Percentiles rank a stretch among this genome's conserved stretches.
These are phyloP conservation scores for Alternaria arbusti DNA, from an alignment of 2,329 filamentous ascomycete species.

Conservation along the genomic window DNA sequence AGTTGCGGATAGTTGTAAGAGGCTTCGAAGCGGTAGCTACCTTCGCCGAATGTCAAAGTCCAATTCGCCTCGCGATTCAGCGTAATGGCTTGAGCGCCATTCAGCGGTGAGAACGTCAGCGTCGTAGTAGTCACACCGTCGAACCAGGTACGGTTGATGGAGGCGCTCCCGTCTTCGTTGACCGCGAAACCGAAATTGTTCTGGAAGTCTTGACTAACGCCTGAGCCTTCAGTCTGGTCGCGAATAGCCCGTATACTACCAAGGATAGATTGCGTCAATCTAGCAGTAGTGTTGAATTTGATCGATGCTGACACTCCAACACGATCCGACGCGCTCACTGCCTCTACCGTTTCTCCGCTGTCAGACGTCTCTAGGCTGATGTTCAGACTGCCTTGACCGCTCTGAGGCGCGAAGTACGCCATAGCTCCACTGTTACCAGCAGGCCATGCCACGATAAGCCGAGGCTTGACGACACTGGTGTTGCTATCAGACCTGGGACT, in stretches of 20 bases:
- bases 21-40: constrained; percentile 64
- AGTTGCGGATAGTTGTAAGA: constrained; percentile 69
- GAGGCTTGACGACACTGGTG: constrained; percentile 61
- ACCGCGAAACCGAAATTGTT: constrained; percentile 56
- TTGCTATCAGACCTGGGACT: constrained; percentile 62
- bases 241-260: constrained; percentile 69
- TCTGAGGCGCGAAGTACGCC: constrained; percentile 62
- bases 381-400: constrained; percentile 61
- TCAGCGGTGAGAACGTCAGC: constrained; percentile 53
- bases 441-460: constrained; percentile 68
- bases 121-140: constrained; percentile 66
- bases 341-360: constrained; percentile 53
- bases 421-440: constrained; percentile 68
- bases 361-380: constrained; percentile 60
- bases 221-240: constrained; percentile 66
- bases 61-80: constrained; percentile 36
- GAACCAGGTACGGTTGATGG: constrained; percentile 64
- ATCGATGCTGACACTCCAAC: constrained; percentile 63
- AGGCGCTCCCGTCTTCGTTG: constrained; percentile 52
- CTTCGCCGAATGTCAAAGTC: constrained; percentile 58
- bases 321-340: constrained; percentile 51
- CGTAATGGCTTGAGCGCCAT: constrained; percentile 25
- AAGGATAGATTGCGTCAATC: constrained; percentile 63
- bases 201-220: constrained; percentile 62
- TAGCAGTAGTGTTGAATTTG: constrained; percentile 64